These are phyloP conservation scores for Naganishia sp. DNA, from an alignment of 1,284 basidiomycete species.

Conservation along the genomic window DNA sequence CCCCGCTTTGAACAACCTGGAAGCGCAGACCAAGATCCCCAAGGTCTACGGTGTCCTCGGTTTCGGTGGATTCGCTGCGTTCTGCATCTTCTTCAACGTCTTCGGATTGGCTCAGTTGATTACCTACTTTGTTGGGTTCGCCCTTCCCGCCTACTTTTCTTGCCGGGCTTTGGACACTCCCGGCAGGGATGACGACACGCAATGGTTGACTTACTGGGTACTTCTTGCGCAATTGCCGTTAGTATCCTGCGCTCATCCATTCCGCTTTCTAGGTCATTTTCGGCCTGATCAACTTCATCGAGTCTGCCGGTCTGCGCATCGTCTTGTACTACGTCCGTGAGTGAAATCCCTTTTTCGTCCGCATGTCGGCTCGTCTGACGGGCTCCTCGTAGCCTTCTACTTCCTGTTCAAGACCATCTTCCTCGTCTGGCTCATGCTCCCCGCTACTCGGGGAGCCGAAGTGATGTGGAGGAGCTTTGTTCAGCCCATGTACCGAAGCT, in stretches of 20 bases:
- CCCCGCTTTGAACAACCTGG: constrained; percentile 76
- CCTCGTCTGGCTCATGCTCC: constrained; percentile 66
- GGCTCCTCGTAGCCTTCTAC: constrained; percentile 61
- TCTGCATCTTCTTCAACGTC: constrained; percentile 56
- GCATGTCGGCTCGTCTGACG: neutral
- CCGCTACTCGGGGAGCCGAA: constrained; percentile 61
- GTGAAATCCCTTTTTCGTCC: neutral
- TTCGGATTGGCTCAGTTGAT: constrained; percentile 54
- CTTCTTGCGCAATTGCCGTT: constrained; percentile 18
- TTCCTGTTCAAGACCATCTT: constrained; percentile 85
- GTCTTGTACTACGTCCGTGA: constrained; percentile 52
- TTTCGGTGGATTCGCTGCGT: constrained; percentile 60
- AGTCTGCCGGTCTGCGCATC: constrained; percentile 50
- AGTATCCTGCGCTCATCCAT: neutral
- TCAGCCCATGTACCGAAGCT: constrained; percentile 60
- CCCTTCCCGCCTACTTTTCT: constrained; percentile 55
- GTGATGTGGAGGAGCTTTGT: constrained; percentile 65
- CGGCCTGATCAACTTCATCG: constrained; percentile 53
- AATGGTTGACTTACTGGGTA: constrained; percentile 56
- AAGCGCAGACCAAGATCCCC: constrained; percentile 86
- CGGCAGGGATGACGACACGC: constrained; percentile 55
- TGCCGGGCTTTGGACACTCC: constrained; percentile 55
- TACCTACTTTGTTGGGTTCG: constrained; percentile 56
- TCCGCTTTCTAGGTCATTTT: constrained; percentile 47
- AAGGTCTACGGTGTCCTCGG: constrained; percentile 89